Conservation (phyloP, 192 early-diverging fungal species). For the Coemansia erecta region DNA sequence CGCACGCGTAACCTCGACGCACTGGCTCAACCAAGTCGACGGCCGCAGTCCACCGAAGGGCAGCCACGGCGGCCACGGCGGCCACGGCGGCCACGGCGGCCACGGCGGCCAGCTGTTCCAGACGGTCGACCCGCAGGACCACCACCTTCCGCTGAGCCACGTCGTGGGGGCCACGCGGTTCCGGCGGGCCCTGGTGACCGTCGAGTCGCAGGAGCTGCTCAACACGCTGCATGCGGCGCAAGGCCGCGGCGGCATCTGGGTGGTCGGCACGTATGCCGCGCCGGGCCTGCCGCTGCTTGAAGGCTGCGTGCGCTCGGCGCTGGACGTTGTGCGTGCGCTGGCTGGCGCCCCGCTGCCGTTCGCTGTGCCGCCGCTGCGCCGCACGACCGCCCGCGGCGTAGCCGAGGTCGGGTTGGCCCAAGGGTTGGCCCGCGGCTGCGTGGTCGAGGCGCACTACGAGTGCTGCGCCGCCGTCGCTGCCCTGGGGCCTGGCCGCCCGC, state of each 20-base stretch:
- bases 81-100: no score
- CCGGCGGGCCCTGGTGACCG: slow-evolving; percentile 59
- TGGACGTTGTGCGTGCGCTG: slow-evolving; percentile 56
- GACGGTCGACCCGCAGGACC: slow-evolving; percentile 59
- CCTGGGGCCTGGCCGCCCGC: neutral
- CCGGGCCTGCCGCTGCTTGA: slow-evolving; percentile 63
- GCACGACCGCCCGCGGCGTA: neutral
- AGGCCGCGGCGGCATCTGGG: slow-evolving; percentile 46
- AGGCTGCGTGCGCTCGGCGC: slow-evolving; percentile 59
- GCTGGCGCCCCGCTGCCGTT: slow-evolving; percentile 10
- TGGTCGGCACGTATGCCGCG: slow-evolving; percentile 60
- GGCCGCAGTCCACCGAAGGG: no score
- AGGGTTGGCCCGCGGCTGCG: slow-evolving; percentile 31
- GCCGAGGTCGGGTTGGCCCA: slow-evolving; percentile 28
- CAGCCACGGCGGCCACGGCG: no score
- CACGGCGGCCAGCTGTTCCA: slow-evolving; percentile 61
- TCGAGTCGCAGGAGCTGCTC: slow-evolving; percentile 54
- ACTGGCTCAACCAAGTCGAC: no score
- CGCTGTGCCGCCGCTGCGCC: slow-evolving; percentile 20
- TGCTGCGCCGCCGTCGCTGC: slow-evolving; percentile 5
- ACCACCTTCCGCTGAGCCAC: slow-evolving; percentile 37
- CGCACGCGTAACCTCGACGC: no score
- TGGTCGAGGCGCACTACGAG: slow-evolving; percentile 36
- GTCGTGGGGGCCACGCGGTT: slow-evolving; percentile 51
- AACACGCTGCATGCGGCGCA: slow-evolving; percentile 46